phyloP scores from a whole-genome alignment of 768 basidiomycete genomes.

The Clathrus columnatus region DNA sequence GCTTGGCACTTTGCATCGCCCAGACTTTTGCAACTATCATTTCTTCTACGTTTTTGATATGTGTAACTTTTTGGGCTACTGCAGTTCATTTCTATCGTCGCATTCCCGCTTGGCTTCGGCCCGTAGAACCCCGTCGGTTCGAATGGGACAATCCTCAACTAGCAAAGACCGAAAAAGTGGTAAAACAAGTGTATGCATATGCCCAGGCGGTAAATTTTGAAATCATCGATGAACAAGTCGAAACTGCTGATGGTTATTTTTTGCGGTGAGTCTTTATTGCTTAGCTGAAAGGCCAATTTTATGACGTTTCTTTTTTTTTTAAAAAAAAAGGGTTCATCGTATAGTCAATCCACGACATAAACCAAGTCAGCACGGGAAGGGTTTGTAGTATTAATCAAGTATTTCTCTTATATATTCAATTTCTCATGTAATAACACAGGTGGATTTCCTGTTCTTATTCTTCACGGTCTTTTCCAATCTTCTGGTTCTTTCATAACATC shows the following conservation, averaged over 20 bases:
- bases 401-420: neutral
- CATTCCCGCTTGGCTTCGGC: constrained; percentile 14
- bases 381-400: neutral
- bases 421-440: constrained; percentile 13
- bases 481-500: constrained; percentile 40
- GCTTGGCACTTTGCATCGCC: constrained; percentile 6
- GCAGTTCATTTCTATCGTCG: constrained; percentile 11
- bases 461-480: constrained; percentile 41
- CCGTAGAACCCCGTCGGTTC: constrained; percentile 16
- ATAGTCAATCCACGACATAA: constrained; percentile 27
- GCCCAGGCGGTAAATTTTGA: constrained; percentile 34
- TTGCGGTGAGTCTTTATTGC: constrained; percentile 17
- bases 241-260: constrained; percentile 39
- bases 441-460: constrained; percentile 35
- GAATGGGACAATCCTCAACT: constrained; percentile 32
- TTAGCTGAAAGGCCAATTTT: neutral
- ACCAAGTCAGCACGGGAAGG: constrained; percentile 20
- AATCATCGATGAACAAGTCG: constrained; percentile 33
- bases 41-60: constrained; percentile 30
- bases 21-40: constrained; percentile 15
- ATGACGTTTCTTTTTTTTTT: neutral
- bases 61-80: constrained; percentile 36
- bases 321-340: constrained; percentile 22
- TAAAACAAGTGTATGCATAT: constrained; percentile 37
- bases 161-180: constrained; percentile 29